These are phyloP conservation scores for Allantophomopsis cytisporea DNA, from an alignment of 2,329 filamentous ascomycete genomes.

Conservation along the genomic window DNA sequence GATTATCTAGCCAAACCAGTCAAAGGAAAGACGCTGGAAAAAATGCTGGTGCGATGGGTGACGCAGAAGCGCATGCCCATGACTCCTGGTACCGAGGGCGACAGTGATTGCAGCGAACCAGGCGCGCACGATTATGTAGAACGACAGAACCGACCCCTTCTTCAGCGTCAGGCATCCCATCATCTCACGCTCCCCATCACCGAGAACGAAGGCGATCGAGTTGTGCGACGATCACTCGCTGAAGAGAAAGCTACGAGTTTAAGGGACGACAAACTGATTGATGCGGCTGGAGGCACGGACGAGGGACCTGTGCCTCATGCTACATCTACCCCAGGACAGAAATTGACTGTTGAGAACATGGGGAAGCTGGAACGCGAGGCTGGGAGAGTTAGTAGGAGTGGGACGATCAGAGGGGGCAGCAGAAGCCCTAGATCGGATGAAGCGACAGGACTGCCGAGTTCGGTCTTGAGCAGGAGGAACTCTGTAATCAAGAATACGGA, in stretches of 20 bases:
- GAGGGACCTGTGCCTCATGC: conserved; percentile 14
- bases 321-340: conserved; percentile 19
- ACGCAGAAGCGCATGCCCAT: conserved; percentile 24
- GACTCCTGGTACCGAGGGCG: conserved; percentile 4
- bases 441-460: too few relatives aligned
- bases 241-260: conserved; percentile 39
- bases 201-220: conserved; percentile 27
- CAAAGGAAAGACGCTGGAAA: conserved; percentile 51
- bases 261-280: conserved; percentile 38
- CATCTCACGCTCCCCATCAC: conserved; percentile 11
- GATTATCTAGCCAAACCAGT: conserved; percentile 65
- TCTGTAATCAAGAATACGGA: conserved; percentile 1
- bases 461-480: background rate
- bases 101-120: conserved; percentile 12
- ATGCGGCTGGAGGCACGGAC: conserved; percentile 6
- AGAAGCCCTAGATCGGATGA: too few relatives aligned
- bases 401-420: too few relatives aligned
- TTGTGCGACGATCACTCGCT: conserved; percentile 28
- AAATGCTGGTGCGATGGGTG: conserved; percentile 59
- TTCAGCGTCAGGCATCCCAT: conserved; percentile 11
- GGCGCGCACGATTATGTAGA: conserved; percentile 1
- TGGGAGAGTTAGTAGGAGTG: too few relatives aligned
- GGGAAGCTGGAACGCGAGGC: conserved; percentile 27
- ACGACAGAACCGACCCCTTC: conserved; percentile 10
- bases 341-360: conserved; percentile 39